Conservation (phyloP, 768 basidiomycete species). For the Trametes coccinea region DNA sequence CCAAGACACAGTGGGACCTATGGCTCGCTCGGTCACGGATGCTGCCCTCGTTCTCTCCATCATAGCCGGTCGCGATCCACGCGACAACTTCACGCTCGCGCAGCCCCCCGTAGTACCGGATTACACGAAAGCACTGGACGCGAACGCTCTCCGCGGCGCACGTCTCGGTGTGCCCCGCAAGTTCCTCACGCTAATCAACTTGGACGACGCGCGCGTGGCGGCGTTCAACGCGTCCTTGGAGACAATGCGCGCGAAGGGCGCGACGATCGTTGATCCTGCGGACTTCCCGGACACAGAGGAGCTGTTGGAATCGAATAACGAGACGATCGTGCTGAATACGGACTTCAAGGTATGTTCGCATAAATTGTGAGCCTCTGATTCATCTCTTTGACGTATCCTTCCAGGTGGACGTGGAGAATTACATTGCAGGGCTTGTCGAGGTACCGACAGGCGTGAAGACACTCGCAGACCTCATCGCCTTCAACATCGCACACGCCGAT, state of each 20-base stretch:
- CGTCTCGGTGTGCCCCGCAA: slow-evolving; percentile 46
- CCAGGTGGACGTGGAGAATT: slow-evolving; percentile 54
- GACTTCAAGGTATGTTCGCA: slow-evolving; percentile 54
- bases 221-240: slow-evolving; percentile 43
- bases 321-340: slow-evolving; percentile 51
- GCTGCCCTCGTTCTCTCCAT: slow-evolving; percentile 34
- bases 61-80: slow-evolving; percentile 44
- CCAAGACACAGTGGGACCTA: slow-evolving; percentile 39
- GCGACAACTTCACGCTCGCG: slow-evolving; percentile 41
- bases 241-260: slow-evolving; percentile 40
- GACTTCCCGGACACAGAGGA: slow-evolving; percentile 58
- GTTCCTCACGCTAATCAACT: slow-evolving; percentile 28
- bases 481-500: slow-evolving; percentile 52
- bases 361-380: too few species aligned
- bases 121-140: slow-evolving; percentile 51
- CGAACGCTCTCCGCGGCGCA: slow-evolving; percentile 44
- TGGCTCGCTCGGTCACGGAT: slow-evolving; percentile 36
- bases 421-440: slow-evolving; percentile 44
- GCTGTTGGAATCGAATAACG: slow-evolving; percentile 45
- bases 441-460: slow-evolving; percentile 57
- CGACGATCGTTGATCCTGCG: slow-evolving; percentile 58
- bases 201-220: slow-evolving; percentile 28
- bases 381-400: neutral
- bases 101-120: slow-evolving; percentile 53
- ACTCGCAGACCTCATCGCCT: slow-evolving; percentile 58